Evolutionary conservation across 2,329 filamentous ascomycete genomes (phyloP).

Genomic region (Aspergillus bombycis): DNA sequence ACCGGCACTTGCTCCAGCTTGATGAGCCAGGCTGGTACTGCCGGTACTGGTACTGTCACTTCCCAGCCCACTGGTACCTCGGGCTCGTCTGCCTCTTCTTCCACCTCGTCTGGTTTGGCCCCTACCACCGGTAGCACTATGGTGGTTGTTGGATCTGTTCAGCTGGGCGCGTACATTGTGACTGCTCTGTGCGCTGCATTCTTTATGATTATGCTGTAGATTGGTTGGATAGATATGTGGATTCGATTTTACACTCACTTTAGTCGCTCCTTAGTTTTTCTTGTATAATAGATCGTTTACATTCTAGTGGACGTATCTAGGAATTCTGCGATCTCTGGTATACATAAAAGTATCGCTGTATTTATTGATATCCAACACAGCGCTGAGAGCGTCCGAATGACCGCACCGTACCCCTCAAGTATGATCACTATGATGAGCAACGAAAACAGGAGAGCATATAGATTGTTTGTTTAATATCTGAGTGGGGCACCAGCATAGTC

Average conservation of each 20-base stretch:
- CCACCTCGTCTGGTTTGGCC: slow-evolving; percentile 17
- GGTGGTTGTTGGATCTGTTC: slow-evolving; percentile 18
- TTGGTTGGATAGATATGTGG: not conserved
- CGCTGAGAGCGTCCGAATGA: not conserved
- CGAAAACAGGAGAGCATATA: too few relatives aligned
- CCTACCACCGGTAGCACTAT: slow-evolving; percentile 1
- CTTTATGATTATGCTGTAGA: slow-evolving; percentile 52
- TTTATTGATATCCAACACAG: not conserved
- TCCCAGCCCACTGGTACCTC: slow-evolving; percentile 34
- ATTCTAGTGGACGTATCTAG: not conserved
- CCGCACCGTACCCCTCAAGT: too few relatives aligned
- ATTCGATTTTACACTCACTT: not conserved
- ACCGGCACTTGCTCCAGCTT: slow-evolving; percentile 42
- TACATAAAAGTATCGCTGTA: not conserved
- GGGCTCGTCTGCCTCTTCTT: slow-evolving; percentile 20
- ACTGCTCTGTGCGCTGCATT: slow-evolving; percentile 47
- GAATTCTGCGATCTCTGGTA: not conserved
- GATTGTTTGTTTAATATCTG: too few relatives aligned
- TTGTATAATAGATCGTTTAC: slow-evolving; percentile 5
- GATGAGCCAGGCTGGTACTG: slow-evolving; percentile 45
- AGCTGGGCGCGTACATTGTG: slow-evolving; percentile 48
- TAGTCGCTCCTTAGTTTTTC: not conserved
- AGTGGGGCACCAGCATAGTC: too few relatives aligned
- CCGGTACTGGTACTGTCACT: slow-evolving; percentile 46
- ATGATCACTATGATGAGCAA: too few relatives aligned